These are phyloP conservation scores for Senna tora DNA, from an alignment of 306 rosid genomes.

Conservation along the genomic window DNA sequence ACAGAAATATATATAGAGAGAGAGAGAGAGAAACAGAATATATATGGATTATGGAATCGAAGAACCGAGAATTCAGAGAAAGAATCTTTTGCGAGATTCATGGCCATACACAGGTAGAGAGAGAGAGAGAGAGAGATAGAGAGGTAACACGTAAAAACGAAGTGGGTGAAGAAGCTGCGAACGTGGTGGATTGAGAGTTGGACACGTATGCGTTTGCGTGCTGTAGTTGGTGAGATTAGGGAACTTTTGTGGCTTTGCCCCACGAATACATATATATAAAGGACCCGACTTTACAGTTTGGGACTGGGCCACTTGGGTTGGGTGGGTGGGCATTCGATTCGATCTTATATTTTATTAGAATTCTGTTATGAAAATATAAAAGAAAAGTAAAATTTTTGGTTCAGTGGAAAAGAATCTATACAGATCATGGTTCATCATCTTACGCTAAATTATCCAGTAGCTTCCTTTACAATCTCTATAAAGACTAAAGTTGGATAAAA, in stretches of 20 bases:
- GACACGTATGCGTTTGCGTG: neutral
- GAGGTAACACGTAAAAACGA: constrained; percentile 9
- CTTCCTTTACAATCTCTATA: neutral
- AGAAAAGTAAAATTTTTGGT: too few species aligned
- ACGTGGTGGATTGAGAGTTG: neutral
- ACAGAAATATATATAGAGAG: neutral
- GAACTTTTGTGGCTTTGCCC: neutral
- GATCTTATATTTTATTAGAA: too few species aligned
- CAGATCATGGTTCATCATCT: neutral
- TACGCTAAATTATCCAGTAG: neutral
- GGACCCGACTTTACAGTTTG: neutral
- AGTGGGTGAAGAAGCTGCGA: neutral
- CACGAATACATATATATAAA: neutral
- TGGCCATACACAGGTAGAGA: neutral
- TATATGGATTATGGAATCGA: neutral
- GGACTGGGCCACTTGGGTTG: too few species aligned
- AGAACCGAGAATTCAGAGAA: constrained; percentile 5
- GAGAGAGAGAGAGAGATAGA: neutral
- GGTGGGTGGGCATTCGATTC: too few species aligned
- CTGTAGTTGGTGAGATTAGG: neutral
- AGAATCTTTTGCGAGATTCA: neutral
- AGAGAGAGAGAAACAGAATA: neutral
- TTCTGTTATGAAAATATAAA: too few species aligned
- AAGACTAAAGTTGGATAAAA: too few species aligned
- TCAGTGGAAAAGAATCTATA: neutral